These are phyloP conservation scores for Daedaleopsis sinensis DNA, from an alignment of 768 basidiomycete genomes.

Conservation along the genomic window DNA sequence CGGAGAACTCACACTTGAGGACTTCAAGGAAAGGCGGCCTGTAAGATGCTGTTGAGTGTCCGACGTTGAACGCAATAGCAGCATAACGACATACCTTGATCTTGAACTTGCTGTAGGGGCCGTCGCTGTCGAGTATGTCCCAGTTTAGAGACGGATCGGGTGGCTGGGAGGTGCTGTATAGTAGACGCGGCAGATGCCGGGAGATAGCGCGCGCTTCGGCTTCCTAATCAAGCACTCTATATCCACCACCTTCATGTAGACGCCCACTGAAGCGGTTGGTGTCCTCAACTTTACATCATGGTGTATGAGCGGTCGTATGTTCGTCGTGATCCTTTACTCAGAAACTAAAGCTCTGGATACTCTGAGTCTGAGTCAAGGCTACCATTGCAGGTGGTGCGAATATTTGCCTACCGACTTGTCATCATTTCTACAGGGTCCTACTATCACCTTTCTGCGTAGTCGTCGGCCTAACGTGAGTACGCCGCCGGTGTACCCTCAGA, in stretches of 20 bases:
- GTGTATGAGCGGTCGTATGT: no score
- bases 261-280: neutral
- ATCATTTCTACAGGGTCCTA: no score
- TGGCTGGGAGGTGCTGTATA: conserved; percentile 37
- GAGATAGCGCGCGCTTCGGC: neutral
- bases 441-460: neutral
- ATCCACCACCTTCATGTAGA: neutral
- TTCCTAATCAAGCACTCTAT: conserved; percentile 2
- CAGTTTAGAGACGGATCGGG: conserved; percentile 22
- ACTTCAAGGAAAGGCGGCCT: conserved; percentile 24
- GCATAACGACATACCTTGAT: conserved; percentile 33
- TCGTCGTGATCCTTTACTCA: no score
- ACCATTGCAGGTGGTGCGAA: no score
- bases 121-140: conserved; percentile 30
- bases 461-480: neutral
- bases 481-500: neutral
- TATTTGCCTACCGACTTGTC: no score
- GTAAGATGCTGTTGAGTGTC: neutral
- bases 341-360: no score
- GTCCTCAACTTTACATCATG: neutral
- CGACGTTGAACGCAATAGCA: conserved; percentile 10
- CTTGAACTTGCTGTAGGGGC: conserved; percentile 38
- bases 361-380: no score
- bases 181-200: conserved; percentile 31
- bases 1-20: conserved; percentile 26